Evolutionary conservation across 495 filamentous ascomycete species (phyloP).

Genomic region (Evernia prunastri): DNA sequence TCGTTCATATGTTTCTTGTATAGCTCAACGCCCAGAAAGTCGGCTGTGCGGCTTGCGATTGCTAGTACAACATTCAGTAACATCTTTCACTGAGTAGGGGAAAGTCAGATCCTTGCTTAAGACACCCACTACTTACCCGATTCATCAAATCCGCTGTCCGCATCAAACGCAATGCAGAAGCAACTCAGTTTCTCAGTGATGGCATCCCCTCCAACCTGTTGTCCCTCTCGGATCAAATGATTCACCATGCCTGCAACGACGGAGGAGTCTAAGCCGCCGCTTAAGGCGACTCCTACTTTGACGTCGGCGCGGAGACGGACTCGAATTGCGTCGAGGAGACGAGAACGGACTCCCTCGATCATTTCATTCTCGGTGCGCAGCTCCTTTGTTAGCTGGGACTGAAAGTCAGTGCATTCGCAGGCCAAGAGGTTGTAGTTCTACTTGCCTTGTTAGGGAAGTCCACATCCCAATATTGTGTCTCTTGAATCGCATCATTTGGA

Average conservation of each 20-base stretch:
- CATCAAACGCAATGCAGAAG: slow-evolving; percentile 33
- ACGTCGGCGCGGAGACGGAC: slow-evolving; percentile 49
- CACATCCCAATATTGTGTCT: slow-evolving; percentile 43
- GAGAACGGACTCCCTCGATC: slow-evolving; percentile 39
- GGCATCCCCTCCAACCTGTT: slow-evolving; percentile 33
- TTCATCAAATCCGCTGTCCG: slow-evolving; percentile 41
- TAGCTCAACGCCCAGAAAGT: slow-evolving; percentile 43
- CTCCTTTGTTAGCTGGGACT: too few relatives aligned
- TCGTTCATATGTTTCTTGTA: slow-evolving; percentile 42
- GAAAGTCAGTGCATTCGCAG: too few relatives aligned
- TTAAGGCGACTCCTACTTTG: slow-evolving; percentile 45
- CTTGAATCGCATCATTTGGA: slow-evolving; percentile 27
- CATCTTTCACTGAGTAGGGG: slow-evolving; percentile 4
- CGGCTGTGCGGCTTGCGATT: slow-evolving; percentile 45
- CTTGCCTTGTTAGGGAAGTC: slow-evolving; percentile 43
- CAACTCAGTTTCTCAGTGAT: slow-evolving; percentile 38
- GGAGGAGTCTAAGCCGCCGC: slow-evolving; percentile 49
- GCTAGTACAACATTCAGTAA: slow-evolving; percentile 22
- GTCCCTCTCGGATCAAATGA: slow-evolving; percentile 39
- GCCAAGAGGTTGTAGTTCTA: too few relatives aligned
- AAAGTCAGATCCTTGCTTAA: too few relatives aligned
- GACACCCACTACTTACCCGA: too few relatives aligned
- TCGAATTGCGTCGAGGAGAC: slow-evolving; percentile 40
- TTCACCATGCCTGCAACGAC: slow-evolving; percentile 47
- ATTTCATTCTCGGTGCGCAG: slow-evolving; percentile 41